Base-by-base conservation (phyloP, 148 eudicot species). In the Spergularia marina region DNA sequence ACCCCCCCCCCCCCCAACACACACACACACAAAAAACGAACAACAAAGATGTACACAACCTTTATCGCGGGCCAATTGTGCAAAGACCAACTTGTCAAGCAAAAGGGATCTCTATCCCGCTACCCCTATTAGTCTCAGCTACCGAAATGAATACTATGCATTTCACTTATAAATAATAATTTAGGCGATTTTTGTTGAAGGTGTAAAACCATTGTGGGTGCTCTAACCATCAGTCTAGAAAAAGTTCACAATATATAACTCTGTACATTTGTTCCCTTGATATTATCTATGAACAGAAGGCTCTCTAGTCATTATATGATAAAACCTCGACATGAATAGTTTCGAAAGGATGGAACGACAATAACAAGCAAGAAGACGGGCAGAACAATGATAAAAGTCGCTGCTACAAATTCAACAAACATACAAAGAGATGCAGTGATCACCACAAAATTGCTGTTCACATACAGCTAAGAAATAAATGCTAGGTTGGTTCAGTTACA, bases 391-490 rank as follows among this genome's bases (percentile, higher is more conserved):
- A 51, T 13, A 36, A 72, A 30, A 72, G 75, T 20, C 20, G 16
- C 78, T 61, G 17, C 21, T 60, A 14, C 68, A 25, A 25, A 41
- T 10, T 59, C 23, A n/a, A 55, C 52, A 54, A n/a, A 18, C 53
- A 41, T 44, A 73, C 68, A 73, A 60, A 41, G 36, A 30, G 10
- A 61, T 21, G 76, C 39, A 47, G n/a, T 60, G 10, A 47, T 10
- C 65, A 72, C 65, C 72, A 72, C 72, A 72, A 12, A 78, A 56
- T 7, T 11, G 63, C 44, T 25, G 57, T 54, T 68, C 71, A 72
- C 18, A 65, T 71, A 78, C 69, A 71, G 71, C 41, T 65, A 55
- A 34, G 67, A 25, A 71, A 55, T 23, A 36, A 65, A 72, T 56
- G 68, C 58, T 76, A 53, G 6, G 68, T 51, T 59, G 65, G 74